Base-by-base conservation (phyloP, 108 stramenopile species). In the Nitzschia sp. region DNA sequence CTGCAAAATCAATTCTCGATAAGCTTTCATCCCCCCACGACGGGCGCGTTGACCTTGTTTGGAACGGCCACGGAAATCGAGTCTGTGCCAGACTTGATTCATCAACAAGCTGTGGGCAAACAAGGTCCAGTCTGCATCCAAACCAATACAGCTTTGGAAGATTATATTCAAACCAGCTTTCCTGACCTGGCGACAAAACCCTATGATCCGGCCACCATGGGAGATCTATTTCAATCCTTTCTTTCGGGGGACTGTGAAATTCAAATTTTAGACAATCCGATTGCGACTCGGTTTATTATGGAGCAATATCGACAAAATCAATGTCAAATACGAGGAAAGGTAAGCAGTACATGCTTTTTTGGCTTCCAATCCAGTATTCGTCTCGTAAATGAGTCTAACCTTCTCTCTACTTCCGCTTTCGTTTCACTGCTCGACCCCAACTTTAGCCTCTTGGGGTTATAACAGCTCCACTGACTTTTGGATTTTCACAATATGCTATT, bases 401-500 rank as follows among this genome's bases (percentile, higher is more conserved):
- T n/a, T n/a, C n/a, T n/a, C n/a, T n/a, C n/a, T n/a, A n/a, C n/a
- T n/a, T n/a, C n/a, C n/a, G n/a, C n/a, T n/a, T n/a, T n/a, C n/a
- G n/a, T n/a, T n/a, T n/a, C n/a, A n/a, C n/a, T n/a, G n/a, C n/a
- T n/a, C n/a, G n/a, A n/a, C n/a, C n/a, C n/a, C n/a, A n/a, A n/a
- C n/a, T 21, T 17, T 31, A 64, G 60, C 70, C 76, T 27, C 19
- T 77, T 1, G 76, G 76, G 17, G 36, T 77, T 46, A 71, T 77
- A 21, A 69, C 61, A 26, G 25, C 45, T 23, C 64, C 76, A 1
- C 21, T 77, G 56, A 21, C 49, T n/a, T 77, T 71, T 77, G 76
- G 76, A 35, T 77, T 65, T 25, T 58, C 24, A 28, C 76, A 77
- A n/a, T 77, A 66, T 45, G 76, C 64, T 9, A 70, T 70, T 54